These are phyloP conservation scores for Beauveria australis DNA, from an alignment of 2,329 filamentous ascomycete genomes.

Conservation along the genomic window DNA sequence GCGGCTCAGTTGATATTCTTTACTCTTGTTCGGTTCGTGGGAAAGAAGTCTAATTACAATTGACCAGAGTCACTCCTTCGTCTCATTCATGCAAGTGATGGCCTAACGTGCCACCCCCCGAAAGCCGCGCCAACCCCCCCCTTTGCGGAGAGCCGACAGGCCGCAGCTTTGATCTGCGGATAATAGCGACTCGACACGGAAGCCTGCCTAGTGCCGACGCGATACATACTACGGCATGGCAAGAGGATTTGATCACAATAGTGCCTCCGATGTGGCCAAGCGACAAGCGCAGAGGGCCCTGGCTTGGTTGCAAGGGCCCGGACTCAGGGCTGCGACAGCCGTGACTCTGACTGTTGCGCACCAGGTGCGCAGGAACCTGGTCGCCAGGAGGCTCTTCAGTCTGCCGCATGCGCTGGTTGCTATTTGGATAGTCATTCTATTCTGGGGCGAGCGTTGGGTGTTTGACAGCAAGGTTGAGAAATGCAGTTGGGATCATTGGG, in stretches of 20 bases:
- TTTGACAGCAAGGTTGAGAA: conserved; percentile 62
- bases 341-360: conserved; percentile 21
- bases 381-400: conserved; percentile 44
- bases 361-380: conserved; percentile 34
- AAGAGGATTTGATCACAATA: conserved; percentile 14
- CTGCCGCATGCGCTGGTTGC: conserved; percentile 60
- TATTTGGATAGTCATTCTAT: conserved; percentile 68
- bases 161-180: background rate
- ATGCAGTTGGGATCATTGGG: conserved; percentile 84
- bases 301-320: conserved; percentile 35
- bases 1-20: background rate
- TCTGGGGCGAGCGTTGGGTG: conserved; percentile 77
- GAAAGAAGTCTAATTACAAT: background rate
- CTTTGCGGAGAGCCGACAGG: conserved; percentile 5
- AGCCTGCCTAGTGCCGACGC: background rate
- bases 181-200: background rate
- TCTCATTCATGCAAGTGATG: background rate
- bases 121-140: conserved; percentile 1
- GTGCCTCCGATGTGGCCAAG: conserved; percentile 16
- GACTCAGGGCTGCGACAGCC: conserved; percentile 27
- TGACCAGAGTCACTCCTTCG: background rate
- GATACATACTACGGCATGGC: conserved; percentile 5
- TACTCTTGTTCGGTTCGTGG: background rate
- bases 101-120: conserved; percentile 1
- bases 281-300: conserved; percentile 25